These are phyloP conservation scores for Pythium guiyangense DNA, from an alignment of 352 stramenopile species.

Conservation along the genomic window DNA sequence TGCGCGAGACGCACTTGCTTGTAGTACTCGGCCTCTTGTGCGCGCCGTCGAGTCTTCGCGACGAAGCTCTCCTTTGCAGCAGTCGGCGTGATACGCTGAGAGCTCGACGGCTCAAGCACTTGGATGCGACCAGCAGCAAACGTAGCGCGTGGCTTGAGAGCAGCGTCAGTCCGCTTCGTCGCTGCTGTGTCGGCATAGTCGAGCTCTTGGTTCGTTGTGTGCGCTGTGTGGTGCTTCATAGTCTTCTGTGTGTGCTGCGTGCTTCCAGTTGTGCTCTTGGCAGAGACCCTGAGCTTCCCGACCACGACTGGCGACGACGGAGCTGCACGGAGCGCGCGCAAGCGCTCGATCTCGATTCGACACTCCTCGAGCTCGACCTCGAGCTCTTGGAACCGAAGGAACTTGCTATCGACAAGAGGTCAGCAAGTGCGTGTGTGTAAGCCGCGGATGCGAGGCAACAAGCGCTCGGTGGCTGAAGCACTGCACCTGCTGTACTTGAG, in stretches of 20 bases:
- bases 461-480: background rate
- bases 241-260: background rate
- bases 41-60: constrained; percentile 40
- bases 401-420: constrained; percentile 35
- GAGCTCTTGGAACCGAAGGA: constrained; percentile 61
- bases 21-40: constrained; percentile 57
- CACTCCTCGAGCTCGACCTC: constrained; percentile 62
- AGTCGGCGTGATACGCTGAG: background rate
- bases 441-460: no score
- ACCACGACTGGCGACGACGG: constrained; percentile 14
- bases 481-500: constrained; percentile 53
- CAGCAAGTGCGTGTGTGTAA: background rate
- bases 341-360: constrained; percentile 42
- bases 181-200: background rate
- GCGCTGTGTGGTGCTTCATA: background rate
- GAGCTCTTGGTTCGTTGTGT: background rate
- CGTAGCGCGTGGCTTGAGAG: background rate
- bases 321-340: constrained; percentile 24
- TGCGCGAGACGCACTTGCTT: constrained; percentile 65
- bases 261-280: background rate
- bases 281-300: constrained; percentile 37
- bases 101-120: background rate
- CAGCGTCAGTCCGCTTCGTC: background rate
- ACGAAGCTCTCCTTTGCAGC: constrained; percentile 48
- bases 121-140: constrained; percentile 3